A percentile compares a stretch with the other conserved stretches of the same genome.
phyloP scores from a whole-genome alignment of 768 basidiomycete species.

The Lactifluus rugatus region DNA sequence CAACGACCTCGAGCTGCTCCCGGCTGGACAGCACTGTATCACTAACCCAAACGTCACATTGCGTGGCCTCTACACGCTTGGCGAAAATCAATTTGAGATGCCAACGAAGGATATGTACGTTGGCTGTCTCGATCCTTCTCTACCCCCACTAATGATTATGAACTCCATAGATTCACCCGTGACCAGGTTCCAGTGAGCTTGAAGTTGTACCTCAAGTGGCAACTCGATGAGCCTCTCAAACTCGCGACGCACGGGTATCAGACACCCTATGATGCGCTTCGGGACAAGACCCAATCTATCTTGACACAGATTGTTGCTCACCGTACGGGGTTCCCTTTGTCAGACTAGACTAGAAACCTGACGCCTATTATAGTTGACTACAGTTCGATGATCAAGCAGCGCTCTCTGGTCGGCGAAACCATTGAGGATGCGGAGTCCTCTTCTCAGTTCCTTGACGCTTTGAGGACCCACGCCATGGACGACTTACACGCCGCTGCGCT shows the following conservation, averaged over 20 bases:
- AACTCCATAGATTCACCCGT: constrained; percentile 53
- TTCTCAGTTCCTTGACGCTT: constrained; percentile 72
- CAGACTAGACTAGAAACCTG: background rate
- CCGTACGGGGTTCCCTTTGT: constrained; percentile 39
- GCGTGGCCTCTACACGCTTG: constrained; percentile 69
- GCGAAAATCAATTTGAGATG: constrained; percentile 80
- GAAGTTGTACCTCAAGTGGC: constrained; percentile 78
- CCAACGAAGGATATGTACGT: constrained; percentile 79
- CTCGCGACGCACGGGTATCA: constrained; percentile 77
- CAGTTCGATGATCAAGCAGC: constrained; percentile 64
- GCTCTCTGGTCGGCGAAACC: constrained; percentile 57
- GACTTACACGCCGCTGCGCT: constrained; percentile 73
- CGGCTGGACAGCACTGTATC: constrained; percentile 77
- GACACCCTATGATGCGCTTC: constrained; percentile 69
- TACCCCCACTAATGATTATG: background rate
- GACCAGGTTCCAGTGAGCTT: constrained; percentile 81
- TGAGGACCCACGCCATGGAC: constrained; percentile 78
- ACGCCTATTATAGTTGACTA: constrained; percentile 35
- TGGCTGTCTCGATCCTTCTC: background rate
- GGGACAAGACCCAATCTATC: constrained; percentile 81
- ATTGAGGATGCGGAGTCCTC: constrained; percentile 63
- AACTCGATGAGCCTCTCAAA: constrained; percentile 44
- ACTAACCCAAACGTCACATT: constrained; percentile 78
- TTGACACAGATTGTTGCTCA: constrained; percentile 81
- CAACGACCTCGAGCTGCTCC: constrained; percentile 67